Base-by-base conservation (phyloP, 2,329 filamentous ascomycete species). In the Scedosporium apiospermum region DNA sequence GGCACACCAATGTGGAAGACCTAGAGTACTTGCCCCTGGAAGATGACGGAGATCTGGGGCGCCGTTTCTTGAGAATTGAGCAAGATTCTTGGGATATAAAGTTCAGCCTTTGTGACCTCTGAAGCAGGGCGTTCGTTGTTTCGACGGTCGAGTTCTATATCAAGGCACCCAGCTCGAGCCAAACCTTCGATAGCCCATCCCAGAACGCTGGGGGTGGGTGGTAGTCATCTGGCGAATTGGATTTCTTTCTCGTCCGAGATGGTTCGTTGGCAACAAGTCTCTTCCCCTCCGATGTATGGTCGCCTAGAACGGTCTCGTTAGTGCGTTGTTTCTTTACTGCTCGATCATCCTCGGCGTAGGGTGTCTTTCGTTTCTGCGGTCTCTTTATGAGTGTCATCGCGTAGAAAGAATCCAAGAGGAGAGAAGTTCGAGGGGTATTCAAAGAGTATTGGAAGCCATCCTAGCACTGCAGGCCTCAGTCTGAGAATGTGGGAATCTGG, bases 41-140 rank as follows among this genome's bases (percentile, higher is more conserved):
- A 71, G 63, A 64, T 67, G 58, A 63, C 60, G 26, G 12, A 70
- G 58, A 57, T 71, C 69, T 60, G 66, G 68, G 44, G 68, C 68
- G 60, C 69, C 67, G 62, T 23, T 23, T 23, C 66, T 68, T 34
- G 69, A 66, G 60, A 69, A 69, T 64, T 64, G 66, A 64, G 66
- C 65, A 60, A 69, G 44, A 34, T 30, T 21, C 26, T 51, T 51
- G 10, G n/a, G 27, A 18, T 2, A 21, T 2, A 21, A 30, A 18
- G 2, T 16, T 51, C 58, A 49, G n/a, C 42, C 26, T n/a, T 53
- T n/a, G 42, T 49, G 21, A 30, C 10, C 44, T 16, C 7, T 42
- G 41, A 38, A 38, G 41, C 14, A 49, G 58, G 42, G 18, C 23
- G 58, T 30, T 12, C 1, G 42, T 51, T 34, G 44, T 60, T 51